Evolutionary conservation across 2,329 filamentous ascomycete species (phyloP).

Genomic region (Colletotrichum incanum): DNA sequence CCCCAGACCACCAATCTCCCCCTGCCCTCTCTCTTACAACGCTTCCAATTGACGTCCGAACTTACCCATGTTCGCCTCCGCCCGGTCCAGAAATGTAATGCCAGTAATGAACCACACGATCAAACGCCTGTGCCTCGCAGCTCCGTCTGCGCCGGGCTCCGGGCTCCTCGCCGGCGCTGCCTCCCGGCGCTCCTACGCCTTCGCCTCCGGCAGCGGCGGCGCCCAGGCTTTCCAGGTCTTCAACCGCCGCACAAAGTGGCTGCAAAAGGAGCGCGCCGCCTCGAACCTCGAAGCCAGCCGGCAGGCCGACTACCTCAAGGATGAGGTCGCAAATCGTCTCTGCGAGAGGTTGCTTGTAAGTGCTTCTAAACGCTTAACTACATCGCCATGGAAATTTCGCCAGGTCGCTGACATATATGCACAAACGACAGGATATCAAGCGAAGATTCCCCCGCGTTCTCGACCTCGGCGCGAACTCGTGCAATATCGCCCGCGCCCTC

Average conservation of each 20-base stretch:
- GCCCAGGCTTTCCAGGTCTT: constrained; percentile 90
- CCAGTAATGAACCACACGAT: constrained; percentile 40
- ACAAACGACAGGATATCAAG: constrained; percentile 84
- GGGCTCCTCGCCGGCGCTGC: constrained; percentile 6
- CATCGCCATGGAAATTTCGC: background rate
- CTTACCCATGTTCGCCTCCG: constrained; percentile 34
- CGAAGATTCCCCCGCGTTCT: constrained; percentile 87
- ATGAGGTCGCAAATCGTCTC: constrained; percentile 88
- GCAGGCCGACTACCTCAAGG: constrained; percentile 91
- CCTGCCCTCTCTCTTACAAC: background rate
- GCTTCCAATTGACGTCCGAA: background rate
- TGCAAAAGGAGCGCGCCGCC: constrained; percentile 92
- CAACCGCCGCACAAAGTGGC: constrained; percentile 87
- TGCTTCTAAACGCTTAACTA: background rate
- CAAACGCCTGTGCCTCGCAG: constrained; percentile 35
- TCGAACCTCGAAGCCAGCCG: constrained; percentile 79
- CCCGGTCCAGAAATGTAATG: constrained; percentile 35
- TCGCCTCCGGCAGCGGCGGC: constrained; percentile 82
- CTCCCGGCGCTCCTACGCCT: constrained; percentile 76
- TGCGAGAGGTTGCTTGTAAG: constrained; percentile 86
- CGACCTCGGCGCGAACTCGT: constrained; percentile 95
- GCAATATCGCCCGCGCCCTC: constrained; percentile 90
- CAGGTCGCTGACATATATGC: background rate
- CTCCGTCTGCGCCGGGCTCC: constrained; percentile 25
- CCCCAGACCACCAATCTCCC: background rate